Percentiles rank a stretch among this genome's conserved stretches.
Conservation (phyloP, 352 stramenopile species). For the Phytophthora brassicae region DNA sequence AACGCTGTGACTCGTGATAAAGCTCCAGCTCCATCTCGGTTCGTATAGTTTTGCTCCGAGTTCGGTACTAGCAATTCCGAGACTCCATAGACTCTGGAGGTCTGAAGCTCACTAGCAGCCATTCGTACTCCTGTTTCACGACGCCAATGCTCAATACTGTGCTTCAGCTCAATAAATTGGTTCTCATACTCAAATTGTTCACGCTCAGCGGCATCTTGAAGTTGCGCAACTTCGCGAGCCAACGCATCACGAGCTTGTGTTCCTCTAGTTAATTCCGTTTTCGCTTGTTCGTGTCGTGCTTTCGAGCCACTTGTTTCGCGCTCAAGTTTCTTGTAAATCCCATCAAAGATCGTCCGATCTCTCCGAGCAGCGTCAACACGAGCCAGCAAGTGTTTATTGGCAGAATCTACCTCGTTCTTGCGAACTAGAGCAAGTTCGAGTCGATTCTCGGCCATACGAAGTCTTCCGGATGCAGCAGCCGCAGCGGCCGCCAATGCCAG, state of each 20-base stretch:
- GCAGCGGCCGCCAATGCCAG: conserved; percentile 35
- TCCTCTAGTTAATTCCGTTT: conserved; percentile 44
- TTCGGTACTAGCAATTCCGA: conserved; percentile 19
- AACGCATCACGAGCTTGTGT: conserved; percentile 51
- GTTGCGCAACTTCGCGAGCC: conserved; percentile 42
- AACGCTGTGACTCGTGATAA: conserved; percentile 55
- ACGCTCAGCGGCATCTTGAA: conserved; percentile 49
- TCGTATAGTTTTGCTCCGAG: conserved; percentile 32
- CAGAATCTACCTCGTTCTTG: conserved; percentile 81
- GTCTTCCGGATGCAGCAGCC: conserved; percentile 44
- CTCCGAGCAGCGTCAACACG: conserved; percentile 71
- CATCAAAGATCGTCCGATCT: conserved; percentile 77
- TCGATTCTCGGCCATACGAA: conserved; percentile 70
- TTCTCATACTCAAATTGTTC: conserved; percentile 66
- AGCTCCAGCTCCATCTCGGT: conserved; percentile 13
- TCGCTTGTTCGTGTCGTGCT: conserved; percentile 46
- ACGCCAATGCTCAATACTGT: conserved; percentile 53
- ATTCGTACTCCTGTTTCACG: conserved; percentile 29
- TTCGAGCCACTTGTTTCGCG: conserved; percentile 61
- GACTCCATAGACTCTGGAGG: conserved; percentile 8
- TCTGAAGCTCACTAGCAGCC: conserved; percentile 13
- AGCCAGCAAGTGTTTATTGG: conserved; percentile 74
- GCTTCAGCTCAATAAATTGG: conserved; percentile 64
- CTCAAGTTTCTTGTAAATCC: conserved; percentile 88
- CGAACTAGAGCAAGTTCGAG: conserved; percentile 77